A percentile compares a stretch with the other conserved stretches of the same genome.
phyloP scores from a whole-genome alignment of 2,329 filamentous ascomycete species.

The Acrocalymma vagum region DNA sequence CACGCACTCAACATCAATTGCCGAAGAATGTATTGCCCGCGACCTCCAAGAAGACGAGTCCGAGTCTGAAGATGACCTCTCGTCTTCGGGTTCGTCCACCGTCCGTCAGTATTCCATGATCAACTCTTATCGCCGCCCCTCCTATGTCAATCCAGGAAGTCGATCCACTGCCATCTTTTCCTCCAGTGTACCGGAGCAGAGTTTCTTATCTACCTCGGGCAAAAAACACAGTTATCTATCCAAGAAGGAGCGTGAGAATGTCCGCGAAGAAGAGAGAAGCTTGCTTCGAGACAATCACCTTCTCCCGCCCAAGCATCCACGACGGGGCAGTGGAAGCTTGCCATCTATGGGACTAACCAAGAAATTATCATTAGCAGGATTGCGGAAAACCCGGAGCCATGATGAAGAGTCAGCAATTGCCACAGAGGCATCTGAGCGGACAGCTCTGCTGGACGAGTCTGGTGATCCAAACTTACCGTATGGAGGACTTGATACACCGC shows the following conservation, averaged over 20 bases:
- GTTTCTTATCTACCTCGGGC: constrained; percentile 23
- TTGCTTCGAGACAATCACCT: constrained; percentile 68
- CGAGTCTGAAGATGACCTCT: constrained; percentile 68
- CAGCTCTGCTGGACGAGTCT: constrained; percentile 54
- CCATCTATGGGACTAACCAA: constrained; percentile 31
- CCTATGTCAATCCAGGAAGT: constrained; percentile 76
- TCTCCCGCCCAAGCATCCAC: constrained; percentile 61
- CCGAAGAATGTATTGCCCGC: constrained; percentile 47
- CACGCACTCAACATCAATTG: constrained; percentile 40
- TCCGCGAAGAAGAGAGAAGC: constrained; percentile 65
- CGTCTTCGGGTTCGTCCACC: constrained; percentile 53
- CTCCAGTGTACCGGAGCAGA: constrained; percentile 56
- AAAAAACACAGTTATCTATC: constrained; percentile 54
- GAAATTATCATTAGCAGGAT: constrained; percentile 36
- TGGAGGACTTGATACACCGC: constrained; percentile 59
- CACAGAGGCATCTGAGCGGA: constrained; percentile 51
- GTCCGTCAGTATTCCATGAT: constrained; percentile 61
- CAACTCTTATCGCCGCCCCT: constrained; percentile 78
- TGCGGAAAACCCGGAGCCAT: constrained; percentile 38
- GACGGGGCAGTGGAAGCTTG: constrained; percentile 40
- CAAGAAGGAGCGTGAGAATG: constrained; percentile 62
- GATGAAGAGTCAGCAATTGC: constrained; percentile 41
- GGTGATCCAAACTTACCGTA: constrained; percentile 50
- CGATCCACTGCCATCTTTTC: constrained; percentile 75
- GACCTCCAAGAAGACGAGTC: constrained; percentile 53